Evolutionary conservation across 2,329 filamentous ascomycete species (phyloP).

Genomic region (Fusarium sp.): DNA sequence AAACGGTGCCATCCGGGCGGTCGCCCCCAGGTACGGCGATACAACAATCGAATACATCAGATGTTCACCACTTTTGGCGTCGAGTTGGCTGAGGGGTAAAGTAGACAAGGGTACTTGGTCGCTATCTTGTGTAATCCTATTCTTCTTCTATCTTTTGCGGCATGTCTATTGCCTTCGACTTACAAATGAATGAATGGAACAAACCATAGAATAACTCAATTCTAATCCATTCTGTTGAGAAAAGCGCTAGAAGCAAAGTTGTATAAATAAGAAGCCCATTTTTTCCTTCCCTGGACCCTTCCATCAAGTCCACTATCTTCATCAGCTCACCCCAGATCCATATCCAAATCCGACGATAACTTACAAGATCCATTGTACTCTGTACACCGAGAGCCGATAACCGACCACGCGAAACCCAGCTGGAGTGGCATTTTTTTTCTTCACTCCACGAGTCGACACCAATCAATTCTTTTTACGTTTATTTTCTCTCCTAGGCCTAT

Average conservation of each 20-base stretch:
- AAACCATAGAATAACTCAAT: slow-evolving; percentile 17
- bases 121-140: slow-evolving; percentile 4
- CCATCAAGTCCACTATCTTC: slow-evolving; percentile 33
- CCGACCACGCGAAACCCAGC: slow-evolving; percentile 31
- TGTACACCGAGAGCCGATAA: slow-evolving; percentile 43
- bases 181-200: slow-evolving; percentile 34
- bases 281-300: slow-evolving; percentile 33
- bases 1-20: slow-evolving; percentile 23
- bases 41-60: slow-evolving; percentile 13
- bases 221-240: slow-evolving; percentile 11
- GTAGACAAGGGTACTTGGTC: slow-evolving; percentile 16
- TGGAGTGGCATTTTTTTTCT: slow-evolving; percentile 14
- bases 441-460: slow-evolving; percentile 27
- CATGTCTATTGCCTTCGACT: slow-evolving; percentile 17
- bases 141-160: background rate
- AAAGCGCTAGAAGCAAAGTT: slow-evolving; percentile 20
- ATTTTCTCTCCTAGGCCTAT: slow-evolving; percentile 3
- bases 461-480: slow-evolving; percentile 41
- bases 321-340: slow-evolving; percentile 17
- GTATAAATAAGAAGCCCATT: slow-evolving; percentile 28
- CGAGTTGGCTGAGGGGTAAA: slow-evolving; percentile 6
- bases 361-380: slow-evolving; percentile 17
- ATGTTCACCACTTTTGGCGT: background rate
- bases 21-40: slow-evolving; percentile 9
- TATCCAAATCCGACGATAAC: slow-evolving; percentile 25